phyloP scores from a whole-genome alignment of 176 grass and related monocot genomes.

The Otatea glauca region DNA sequence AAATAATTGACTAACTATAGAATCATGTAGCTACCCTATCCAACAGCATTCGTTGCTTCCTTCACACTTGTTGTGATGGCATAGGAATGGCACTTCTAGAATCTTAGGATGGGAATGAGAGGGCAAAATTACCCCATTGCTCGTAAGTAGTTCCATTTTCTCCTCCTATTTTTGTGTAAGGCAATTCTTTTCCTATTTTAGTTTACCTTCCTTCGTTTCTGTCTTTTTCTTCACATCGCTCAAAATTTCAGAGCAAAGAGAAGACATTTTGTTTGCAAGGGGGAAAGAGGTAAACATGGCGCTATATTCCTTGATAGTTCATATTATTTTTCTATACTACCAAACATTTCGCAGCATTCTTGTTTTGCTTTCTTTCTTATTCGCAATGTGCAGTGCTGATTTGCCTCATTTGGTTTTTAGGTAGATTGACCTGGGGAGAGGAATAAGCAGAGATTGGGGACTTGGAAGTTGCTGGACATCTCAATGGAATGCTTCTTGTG shows the following conservation, averaged over 20 bases:
- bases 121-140: constrained; percentile 34
- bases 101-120: constrained; percentile 32
- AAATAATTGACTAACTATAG: constrained; percentile 42
- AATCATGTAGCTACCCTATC: not conserved
- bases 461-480: not conserved
- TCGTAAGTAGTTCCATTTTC: not conserved
- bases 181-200: not conserved
- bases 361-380: not conserved
- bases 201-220: not conserved
- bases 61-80: not conserved
- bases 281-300: constrained; percentile 31
- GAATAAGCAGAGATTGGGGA: not conserved
- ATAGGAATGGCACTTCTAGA: not conserved
- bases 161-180: not conserved
- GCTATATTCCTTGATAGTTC: not conserved
- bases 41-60: constrained; percentile 7
- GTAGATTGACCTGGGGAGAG: not conserved
- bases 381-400: not conserved
- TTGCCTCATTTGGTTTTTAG: not conserved
- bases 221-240: not conserved
- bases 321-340: not conserved
- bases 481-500: constrained; percentile 14
- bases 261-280: constrained; percentile 7
- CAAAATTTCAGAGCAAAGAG: not conserved
- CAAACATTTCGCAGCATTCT: not conserved